phyloP scores from a whole-genome alignment of 2,329 filamentous ascomycete genomes.

The Fusarium albidum region DNA sequence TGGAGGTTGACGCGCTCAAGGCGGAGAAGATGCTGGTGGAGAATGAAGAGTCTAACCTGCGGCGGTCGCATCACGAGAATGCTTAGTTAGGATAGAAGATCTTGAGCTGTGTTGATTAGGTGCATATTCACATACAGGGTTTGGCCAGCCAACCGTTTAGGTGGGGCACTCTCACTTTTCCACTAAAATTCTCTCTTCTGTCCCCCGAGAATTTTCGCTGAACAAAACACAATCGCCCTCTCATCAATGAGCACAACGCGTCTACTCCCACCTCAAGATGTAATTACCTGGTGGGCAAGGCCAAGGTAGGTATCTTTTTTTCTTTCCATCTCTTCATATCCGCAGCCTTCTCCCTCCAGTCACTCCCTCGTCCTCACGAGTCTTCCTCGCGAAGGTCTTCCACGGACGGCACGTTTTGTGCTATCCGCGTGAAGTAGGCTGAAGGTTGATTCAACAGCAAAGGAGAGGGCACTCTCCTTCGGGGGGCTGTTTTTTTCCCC shows the following conservation, averaged over 20 bases:
- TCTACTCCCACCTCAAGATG: background rate
- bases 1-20: constrained; percentile 26
- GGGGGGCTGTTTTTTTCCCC: constrained; percentile 4
- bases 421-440: constrained; percentile 47
- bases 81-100: constrained; percentile 6
- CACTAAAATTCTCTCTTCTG: constrained; percentile 14
- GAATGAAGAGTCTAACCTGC: constrained; percentile 22
- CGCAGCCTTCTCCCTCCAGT: constrained; percentile 43
- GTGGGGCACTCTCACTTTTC: constrained; percentile 1
- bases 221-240: constrained; percentile 1
- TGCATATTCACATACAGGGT: too few species aligned
- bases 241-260: background rate
- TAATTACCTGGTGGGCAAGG: background rate
- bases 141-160: constrained; percentile 17
- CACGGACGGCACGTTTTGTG: constrained; percentile 48
- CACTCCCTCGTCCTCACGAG: constrained; percentile 45
- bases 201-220: constrained; percentile 21
- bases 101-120: background rate
- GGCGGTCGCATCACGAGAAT: constrained; percentile 29
- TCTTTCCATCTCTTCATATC: background rate
- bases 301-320: constrained; percentile 7
- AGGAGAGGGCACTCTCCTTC: constrained; percentile 5
- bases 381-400: constrained; percentile 48
- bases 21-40: constrained; percentile 33
- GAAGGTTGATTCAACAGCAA: constrained; percentile 35